A percentile compares a stretch with the other conserved stretches of the same genome.
Conservation (phyloP, 768 basidiomycete genomes). For the Serendipita indica region DNA sequence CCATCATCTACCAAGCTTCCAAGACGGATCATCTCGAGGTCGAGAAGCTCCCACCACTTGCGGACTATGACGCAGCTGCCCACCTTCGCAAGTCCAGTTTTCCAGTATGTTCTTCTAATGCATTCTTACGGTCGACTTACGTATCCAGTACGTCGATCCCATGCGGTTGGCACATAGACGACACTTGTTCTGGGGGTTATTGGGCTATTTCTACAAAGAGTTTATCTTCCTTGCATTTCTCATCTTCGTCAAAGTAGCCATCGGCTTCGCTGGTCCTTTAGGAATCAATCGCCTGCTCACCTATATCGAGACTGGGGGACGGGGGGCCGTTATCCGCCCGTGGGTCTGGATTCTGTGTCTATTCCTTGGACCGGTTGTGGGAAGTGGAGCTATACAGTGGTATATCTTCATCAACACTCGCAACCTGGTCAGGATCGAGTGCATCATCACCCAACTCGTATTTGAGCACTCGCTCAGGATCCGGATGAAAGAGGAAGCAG, state of each 20-base stretch:
- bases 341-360: constrained; percentile 54
- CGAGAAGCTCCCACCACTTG: constrained; percentile 12
- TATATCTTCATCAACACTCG: constrained; percentile 38
- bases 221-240: constrained; percentile 16
- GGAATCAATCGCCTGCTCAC: constrained; percentile 30
- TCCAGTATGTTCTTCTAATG: not conserved
- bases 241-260: constrained; percentile 16
- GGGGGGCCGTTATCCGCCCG: constrained; percentile 36
- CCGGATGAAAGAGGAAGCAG: constrained; percentile 37
- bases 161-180: constrained; percentile 21
- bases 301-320: constrained; percentile 42
- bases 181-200: constrained; percentile 21
- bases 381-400: constrained; percentile 34
- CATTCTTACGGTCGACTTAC: constrained; percentile 8
- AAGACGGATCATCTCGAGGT: constrained; percentile 1
- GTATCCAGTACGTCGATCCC: constrained; percentile 14
- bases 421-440: constrained; percentile 34
- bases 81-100: constrained; percentile 17
- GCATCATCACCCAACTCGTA: constrained; percentile 45
- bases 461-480: constrained; percentile 74
- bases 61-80: constrained; percentile 19
- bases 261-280: constrained; percentile 25
- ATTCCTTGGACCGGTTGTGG: constrained; percentile 33
- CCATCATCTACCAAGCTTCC: constrained; percentile 2
- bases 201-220: constrained; percentile 18